Percentiles rank a stretch among this genome's conserved stretches.
These are phyloP conservation scores for Lipomyces orientalis DNA, from an alignment of 805 yeast genomes.

Conservation along the genomic window DNA sequence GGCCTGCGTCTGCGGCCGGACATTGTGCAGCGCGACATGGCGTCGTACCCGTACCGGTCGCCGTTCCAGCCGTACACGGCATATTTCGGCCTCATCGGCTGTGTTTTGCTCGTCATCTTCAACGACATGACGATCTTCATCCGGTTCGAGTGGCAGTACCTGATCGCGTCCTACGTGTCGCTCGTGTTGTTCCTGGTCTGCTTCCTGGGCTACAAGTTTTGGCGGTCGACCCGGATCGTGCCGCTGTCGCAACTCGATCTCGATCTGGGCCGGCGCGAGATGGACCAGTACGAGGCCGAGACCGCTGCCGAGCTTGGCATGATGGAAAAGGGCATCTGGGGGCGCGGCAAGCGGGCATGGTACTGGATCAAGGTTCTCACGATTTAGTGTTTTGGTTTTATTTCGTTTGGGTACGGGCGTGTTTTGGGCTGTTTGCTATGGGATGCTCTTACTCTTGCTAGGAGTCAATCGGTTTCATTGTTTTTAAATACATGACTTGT, in stretches of 20 bases:
- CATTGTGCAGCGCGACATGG: slow-evolving; percentile 65
- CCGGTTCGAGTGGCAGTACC: slow-evolving; percentile 62
- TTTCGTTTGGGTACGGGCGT: background rate
- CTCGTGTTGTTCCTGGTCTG: slow-evolving; percentile 58
- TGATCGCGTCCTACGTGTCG: slow-evolving; percentile 70
- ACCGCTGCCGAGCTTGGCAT: slow-evolving; percentile 29
- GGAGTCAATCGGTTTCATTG: slow-evolving; percentile 1
- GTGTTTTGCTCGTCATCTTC: slow-evolving; percentile 55
- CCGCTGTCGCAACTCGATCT: slow-evolving; percentile 76
- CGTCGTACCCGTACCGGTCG: slow-evolving; percentile 69
- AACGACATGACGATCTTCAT: slow-evolving; percentile 71
- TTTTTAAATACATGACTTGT: background rate
- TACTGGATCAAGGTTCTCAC: slow-evolving; percentile 24
- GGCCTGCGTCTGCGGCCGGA: slow-evolving; percentile 68
- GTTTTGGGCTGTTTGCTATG: background rate
- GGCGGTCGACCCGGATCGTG: slow-evolving; percentile 67
- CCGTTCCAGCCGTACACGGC: slow-evolving; percentile 76
- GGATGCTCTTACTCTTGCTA: background rate
- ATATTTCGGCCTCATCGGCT: slow-evolving; percentile 63
- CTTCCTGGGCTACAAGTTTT: slow-evolving; percentile 60
- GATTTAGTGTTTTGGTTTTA: slow-evolving; percentile 3
- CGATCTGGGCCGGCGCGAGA: slow-evolving; percentile 83
- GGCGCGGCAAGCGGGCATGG: slow-evolving; percentile 13
- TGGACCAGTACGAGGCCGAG: slow-evolving; percentile 58
- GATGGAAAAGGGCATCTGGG: slow-evolving; percentile 31